Percentiles rank a stretch among this genome's conserved stretches.
Evolutionary conservation across 352 stramenopile genomes (phyloP).

Genomic region (Phytophthora foliorum): DNA sequence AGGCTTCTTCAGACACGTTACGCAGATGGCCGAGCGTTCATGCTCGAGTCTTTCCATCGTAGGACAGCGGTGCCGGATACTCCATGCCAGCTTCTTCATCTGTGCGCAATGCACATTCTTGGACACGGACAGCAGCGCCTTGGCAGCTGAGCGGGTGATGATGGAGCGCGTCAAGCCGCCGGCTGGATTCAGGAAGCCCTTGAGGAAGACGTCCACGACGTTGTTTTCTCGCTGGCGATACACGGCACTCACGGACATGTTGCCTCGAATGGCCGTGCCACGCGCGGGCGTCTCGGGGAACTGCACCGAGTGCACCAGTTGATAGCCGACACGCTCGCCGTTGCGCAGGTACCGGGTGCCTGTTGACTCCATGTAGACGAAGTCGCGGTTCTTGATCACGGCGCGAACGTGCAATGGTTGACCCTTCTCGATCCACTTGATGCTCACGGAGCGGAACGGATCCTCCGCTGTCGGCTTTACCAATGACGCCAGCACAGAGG

Average conservation of each 20-base stretch:
- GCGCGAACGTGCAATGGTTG: slow-evolving; percentile 37
- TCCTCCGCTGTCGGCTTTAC: slow-evolving; percentile 30
- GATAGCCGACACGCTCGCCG: slow-evolving; percentile 56
- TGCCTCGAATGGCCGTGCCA: slow-evolving; percentile 40
- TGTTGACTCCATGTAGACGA: slow-evolving; percentile 62
- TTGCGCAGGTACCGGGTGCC: slow-evolving; percentile 45
- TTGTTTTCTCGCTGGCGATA: slow-evolving; percentile 47
- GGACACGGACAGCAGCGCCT: slow-evolving; percentile 35
- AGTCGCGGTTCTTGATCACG: slow-evolving; percentile 55
- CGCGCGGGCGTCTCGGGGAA: slow-evolving; percentile 37
- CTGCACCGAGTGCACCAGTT: slow-evolving; percentile 61
- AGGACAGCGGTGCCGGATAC: slow-evolving; percentile 29
- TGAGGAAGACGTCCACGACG: slow-evolving; percentile 52
- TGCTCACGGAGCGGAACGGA: slow-evolving; percentile 43
- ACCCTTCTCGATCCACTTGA: slow-evolving; percentile 52
- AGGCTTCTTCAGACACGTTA: slow-evolving; percentile 35
- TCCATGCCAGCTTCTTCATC: slow-evolving; percentile 50
- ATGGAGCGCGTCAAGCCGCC: slow-evolving; percentile 40
- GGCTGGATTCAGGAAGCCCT: slow-evolving; percentile 41
- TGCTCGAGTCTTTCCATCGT: slow-evolving; percentile 18
- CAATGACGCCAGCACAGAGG: slow-evolving; percentile 45
- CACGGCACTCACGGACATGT: slow-evolving; percentile 56
- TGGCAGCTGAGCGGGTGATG: slow-evolving; percentile 37
- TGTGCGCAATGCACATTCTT: slow-evolving; percentile 42
- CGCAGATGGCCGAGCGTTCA: slow-evolving; percentile 22